Base-by-base conservation (phyloP, 1,139 yeast genomes). In the Pneumocystis oryctolagi region DNA sequence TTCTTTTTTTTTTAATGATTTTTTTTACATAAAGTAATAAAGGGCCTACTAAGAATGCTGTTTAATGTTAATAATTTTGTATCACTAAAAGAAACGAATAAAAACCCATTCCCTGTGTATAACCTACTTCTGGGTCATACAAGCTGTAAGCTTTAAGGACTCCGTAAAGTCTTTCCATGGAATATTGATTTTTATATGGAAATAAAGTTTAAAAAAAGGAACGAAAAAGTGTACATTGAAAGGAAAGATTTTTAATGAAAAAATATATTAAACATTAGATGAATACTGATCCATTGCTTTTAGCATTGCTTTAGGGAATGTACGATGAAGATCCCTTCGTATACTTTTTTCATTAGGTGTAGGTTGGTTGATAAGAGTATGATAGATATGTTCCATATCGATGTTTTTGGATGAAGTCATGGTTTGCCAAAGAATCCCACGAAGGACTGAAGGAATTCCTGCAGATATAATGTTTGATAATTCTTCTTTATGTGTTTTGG, bases 31-130 rank as follows among this genome's bases (percentile, higher is more conserved):
- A 47, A 47, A 47, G 31, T 47, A 47, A 12, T 25, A 47, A 25
- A 25, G 55, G 55, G 5, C 55, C 30, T 47, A 31, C 55, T 20
- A 47, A 47, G 25, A 47, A 47, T 25, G 30, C 55, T 47, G 16
- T 47, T 25, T 25, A 37, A 16, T 5, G 28, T 47, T 25, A 47
- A 8, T 25, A 47, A 28, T 18, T 47, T 12, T 6, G 2, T 47
- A 20, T 79, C 62, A 89, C 78, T 63, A 92, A 75, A 0, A 97
- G 97, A 8, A 89, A 89, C 0, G 89, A 82, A 59, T 92, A 82
- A 70, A 92, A 90, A 1, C 94, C 95, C 96, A 92, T 89, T 5
- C 98, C 97, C 73, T 92, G 97, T 0, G 97, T 92, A 71, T 92
- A 92, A 0, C 98, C 98, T 55, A 92, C 96, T 64, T 89, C 97